Evolutionary conservation across 2,329 filamentous ascomycete species (phyloP).

Genomic region (Ophiostoma australiae): DNA sequence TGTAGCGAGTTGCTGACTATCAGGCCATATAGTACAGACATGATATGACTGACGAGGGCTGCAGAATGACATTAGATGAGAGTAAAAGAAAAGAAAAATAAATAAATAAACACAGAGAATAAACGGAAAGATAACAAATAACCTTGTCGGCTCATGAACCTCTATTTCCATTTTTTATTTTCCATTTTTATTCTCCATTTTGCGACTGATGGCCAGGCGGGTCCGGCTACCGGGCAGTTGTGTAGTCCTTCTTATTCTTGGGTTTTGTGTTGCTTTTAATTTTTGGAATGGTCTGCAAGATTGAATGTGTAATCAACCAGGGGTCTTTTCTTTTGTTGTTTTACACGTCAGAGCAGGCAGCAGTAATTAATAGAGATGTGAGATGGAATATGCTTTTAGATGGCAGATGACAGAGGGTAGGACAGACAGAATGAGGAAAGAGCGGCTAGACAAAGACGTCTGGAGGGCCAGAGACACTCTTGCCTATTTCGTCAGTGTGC

Average conservation of each 20-base stretch:
- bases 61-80: not conserved
- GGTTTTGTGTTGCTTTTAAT: not conserved
- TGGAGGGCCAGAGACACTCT: not conserved
- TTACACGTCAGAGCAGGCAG: not conserved
- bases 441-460: not conserved
- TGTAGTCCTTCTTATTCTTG: not conserved
- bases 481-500: conserved; percentile 10
- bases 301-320: not conserved
- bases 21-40: not conserved
- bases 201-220: not conserved
- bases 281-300: not conserved
- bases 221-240: conserved; percentile 10
- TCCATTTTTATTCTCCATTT: not conserved
- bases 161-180: not conserved
- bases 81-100: not conserved
- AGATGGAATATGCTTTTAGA: not conserved
- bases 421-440: not conserved
- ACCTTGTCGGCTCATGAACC: not conserved
- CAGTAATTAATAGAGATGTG: not conserved
- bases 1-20: not conserved
- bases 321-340: not conserved
- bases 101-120: not conserved
- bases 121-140: not conserved
- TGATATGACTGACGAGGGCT: not conserved
- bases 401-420: not conserved